Evolutionary conservation across 2,329 filamentous ascomycete species (phyloP), one percentile per base, ranked within the genome.

Genomic region (Ilyonectria mors-panacis): DNA sequence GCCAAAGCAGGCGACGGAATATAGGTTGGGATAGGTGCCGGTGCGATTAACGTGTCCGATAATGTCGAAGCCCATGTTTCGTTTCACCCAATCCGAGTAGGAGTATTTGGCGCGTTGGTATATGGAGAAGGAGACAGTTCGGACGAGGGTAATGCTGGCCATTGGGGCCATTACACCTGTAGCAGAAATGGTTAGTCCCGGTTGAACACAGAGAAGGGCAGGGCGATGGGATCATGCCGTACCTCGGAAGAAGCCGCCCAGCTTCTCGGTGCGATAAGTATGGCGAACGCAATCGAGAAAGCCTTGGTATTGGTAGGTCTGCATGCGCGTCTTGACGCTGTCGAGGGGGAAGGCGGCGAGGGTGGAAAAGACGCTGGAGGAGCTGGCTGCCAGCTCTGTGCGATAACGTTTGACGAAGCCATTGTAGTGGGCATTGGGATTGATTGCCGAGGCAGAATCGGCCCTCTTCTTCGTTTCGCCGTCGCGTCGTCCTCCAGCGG

Each of bases 301-400:
- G 72, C 88, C 93, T 72, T 88, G 86, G 82, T 93, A 95, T 70
- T 92, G 90, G 81, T 96, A 95, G 72, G 92, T 93, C 84, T 97
- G 94, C 90, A 96, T 94, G 77, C 94, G 92, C 63, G 93, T 95
- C 85, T 97, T 97, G 79, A 95, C 92, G 75, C 94, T 95, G 80
- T 97, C 94, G 73, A 97, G 88, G 23, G 94, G 94, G 78, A 95
- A 97, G n/a, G 93, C 92, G 71, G 88, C 86, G 77, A 94, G 87
- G 47, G 93, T 96, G 42, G 92, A 94, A 63, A 95, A 85, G 71
- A 95, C 86, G 80, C 92, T 95, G 78, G 92, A 93, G 44, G 90
- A 86, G 81, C 91, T 93, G 50, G 94, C 93, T 68, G 93, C 90
- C 72, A 96, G 90, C 82, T 95, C 92, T 55, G 92, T 95, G 71